Evolutionary conservation across 2,329 filamentous ascomycete genomes (phyloP), one percentile per base, ranked within the genome.

Genomic region (Fusarium piperis): DNA sequence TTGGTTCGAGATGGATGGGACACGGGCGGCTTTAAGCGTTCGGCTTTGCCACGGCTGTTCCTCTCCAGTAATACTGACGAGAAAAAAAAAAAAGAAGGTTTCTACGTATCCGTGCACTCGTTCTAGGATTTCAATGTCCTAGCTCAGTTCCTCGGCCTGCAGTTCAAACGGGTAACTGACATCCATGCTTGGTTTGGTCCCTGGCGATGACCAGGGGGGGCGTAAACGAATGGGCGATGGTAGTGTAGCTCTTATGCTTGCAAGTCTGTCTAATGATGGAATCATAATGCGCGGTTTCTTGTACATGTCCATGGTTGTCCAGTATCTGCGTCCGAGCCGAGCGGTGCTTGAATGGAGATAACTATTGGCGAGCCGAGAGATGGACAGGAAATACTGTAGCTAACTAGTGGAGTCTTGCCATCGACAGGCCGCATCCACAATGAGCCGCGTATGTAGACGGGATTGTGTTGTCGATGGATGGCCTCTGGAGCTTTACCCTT

Each of bases 71-170:
- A 57, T 20, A 73, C 28, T n/a, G 26, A 26, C 44, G 18, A 36
- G 65, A 46, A 35, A 28, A 33, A 39, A 23, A 20, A 59, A 65
- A 62, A 69, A 62, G 36, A 63, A 59, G 35, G 26, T 72, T 69
- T 62, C 41, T 39, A 55, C 23, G 33, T 38, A 38, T 52, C 60
- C 69, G 46, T 67, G 59, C 56, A 67, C 39, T 72, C 55, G 65
- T 59, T 52, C 32, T 58, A 67, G 70, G 70, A 72, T 58, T 70
- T 72, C 66, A 70, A 72, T 73, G 62, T 73, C 70, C 70, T 73
- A 73, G 70, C 53, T 52, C 28, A 73, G 70, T 57, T 52, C 28
- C 46, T 53, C 32, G 38, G 58, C 52, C 33, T 61, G 46, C 59
- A 61, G 59, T 53, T 61, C 46, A 33, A 55, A 55, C 59, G 59